Conservation (phyloP, 176 grass and related monocot species). For the Oryza glaberrima region DNA sequence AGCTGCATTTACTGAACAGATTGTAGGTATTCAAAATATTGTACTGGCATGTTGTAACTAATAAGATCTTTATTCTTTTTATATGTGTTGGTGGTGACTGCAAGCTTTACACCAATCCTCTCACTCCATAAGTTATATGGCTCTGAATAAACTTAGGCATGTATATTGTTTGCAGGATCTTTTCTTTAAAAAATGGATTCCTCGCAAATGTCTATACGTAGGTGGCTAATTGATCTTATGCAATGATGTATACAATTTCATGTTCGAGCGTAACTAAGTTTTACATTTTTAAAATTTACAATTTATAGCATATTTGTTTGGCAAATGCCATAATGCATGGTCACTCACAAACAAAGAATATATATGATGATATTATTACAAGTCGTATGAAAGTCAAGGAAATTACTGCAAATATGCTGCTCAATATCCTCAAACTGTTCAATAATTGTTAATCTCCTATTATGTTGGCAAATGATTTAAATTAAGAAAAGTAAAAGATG, state of each 20-base stretch:
- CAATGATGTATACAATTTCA: background rate
- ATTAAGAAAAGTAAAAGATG: constrained; percentile 15
- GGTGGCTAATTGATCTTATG: background rate
- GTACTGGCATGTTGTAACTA: background rate
- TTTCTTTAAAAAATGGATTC: background rate
- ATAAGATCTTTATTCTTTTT: background rate
- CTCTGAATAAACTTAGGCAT: background rate
- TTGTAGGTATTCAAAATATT: background rate
- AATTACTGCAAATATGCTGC: constrained; percentile 21
- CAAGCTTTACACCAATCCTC: background rate
- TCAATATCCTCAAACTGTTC: constrained; percentile 7
- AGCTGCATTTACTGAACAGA: background rate
- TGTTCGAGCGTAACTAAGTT: background rate
- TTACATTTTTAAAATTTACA: background rate
- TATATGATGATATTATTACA: constrained; percentile 25
- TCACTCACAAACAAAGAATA: background rate
- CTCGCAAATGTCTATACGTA: background rate
- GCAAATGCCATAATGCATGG: background rate
- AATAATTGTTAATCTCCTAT: constrained; percentile 9
- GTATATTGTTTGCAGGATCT: background rate
- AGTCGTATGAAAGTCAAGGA: constrained; percentile 18
- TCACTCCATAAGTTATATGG: background rate
- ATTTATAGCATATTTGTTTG: background rate
- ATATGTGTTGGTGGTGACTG: background rate
- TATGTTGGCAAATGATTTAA: constrained; percentile 17